Evolutionary conservation across 352 stramenopile species (phyloP), one percentile per base, ranked within the genome.

Genomic region (Phytophthora sansomeana): DNA sequence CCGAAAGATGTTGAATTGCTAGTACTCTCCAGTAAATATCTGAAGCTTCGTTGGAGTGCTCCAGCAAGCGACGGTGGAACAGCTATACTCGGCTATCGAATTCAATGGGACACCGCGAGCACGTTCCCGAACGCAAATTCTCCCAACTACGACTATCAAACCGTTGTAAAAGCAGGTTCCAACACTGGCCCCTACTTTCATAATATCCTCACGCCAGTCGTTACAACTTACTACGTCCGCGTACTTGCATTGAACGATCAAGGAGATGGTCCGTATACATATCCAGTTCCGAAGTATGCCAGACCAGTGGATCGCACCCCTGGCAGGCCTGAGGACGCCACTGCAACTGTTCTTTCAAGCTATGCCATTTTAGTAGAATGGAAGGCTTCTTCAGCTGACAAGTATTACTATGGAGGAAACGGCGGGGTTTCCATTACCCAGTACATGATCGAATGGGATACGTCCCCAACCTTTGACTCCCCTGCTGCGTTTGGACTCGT

Each of bases 361-460:
- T 96, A 90, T 19, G 92, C 95, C 32, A 91, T 99, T 19, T 74
- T 97, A 6, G 88, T 99, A 2, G 77, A 87, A 41, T 99, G 96
- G 96, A 69, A 88, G 13, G 59, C 83, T 41, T 97, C 96, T 26
- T 91, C 89, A 13, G 72, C 76, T 5, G 74, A 94, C 28, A 89
- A 95, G 50, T 72, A 81, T 5, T 91, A 89, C 28, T 99, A 95
- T 67, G 92, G 94, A 6, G 95, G 95, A 5, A 80, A 98, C 65
- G 96, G 95, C 4, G 97, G 97, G 4, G 78, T 95, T 21, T 76
- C 90, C 6, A 97, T 99, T 42, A 96, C 94, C 24, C 85, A 98
- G 55, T 99, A 99, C 73, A 90, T 98, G 71, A 76, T 99, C 19
- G 96, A 99, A 62, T 99, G 97, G 97, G 93, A 98, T 50, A 85